Evolutionary conservation across 1,284 basidiomycete genomes (phyloP).

Genomic region (Rhodotorula sp.): DNA sequence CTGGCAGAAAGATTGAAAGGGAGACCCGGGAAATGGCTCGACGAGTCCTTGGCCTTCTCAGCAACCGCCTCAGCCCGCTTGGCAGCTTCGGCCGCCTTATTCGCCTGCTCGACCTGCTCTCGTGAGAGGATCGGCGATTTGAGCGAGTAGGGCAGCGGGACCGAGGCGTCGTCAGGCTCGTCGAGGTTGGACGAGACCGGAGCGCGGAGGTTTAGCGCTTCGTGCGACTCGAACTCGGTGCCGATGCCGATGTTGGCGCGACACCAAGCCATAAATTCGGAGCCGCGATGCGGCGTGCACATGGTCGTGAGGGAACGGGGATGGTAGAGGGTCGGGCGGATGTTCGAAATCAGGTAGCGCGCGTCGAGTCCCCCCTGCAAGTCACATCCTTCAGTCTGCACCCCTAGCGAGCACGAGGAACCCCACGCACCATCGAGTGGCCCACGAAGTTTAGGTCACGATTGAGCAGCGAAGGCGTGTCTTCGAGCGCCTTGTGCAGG

Average conservation of each 20-base stretch:
- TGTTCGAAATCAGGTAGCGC: slow-evolving; percentile 81
- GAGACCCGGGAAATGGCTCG: slow-evolving; percentile 24
- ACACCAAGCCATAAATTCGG: slow-evolving; percentile 99
- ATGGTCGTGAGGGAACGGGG: slow-evolving; percentile 87
- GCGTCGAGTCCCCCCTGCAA: slow-evolving; percentile 79
- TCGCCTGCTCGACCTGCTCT: slow-evolving; percentile 31
- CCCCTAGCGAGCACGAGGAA: too few species aligned
- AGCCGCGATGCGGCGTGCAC: slow-evolving; percentile 90
- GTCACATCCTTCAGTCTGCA: background rate
- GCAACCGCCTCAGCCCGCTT: slow-evolving; percentile 7
- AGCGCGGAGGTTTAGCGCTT: slow-evolving; percentile 15
- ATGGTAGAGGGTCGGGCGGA: slow-evolving; percentile 76
- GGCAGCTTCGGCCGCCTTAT: slow-evolving; percentile 12
- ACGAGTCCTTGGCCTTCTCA: slow-evolving; percentile 20
- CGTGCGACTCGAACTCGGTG: slow-evolving; percentile 46
- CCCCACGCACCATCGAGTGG: slow-evolving; percentile 75
- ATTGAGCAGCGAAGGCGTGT: slow-evolving; percentile 60
- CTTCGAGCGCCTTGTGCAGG: slow-evolving; percentile 71
- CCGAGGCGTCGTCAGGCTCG: slow-evolving; percentile 40
- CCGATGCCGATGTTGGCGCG: slow-evolving; percentile 85
- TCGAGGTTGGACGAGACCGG: slow-evolving; percentile 43
- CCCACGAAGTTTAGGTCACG: slow-evolving; percentile 87
- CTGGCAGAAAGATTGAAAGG: slow-evolving; percentile 61
- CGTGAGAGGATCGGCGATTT: slow-evolving; percentile 54
- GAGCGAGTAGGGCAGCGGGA: slow-evolving; percentile 53